Percentiles rank a stretch among this genome's conserved stretches.
Evolutionary conservation across 2,329 filamentous ascomycete species (phyloP).

Genomic region (Myriangium duriaei): DNA sequence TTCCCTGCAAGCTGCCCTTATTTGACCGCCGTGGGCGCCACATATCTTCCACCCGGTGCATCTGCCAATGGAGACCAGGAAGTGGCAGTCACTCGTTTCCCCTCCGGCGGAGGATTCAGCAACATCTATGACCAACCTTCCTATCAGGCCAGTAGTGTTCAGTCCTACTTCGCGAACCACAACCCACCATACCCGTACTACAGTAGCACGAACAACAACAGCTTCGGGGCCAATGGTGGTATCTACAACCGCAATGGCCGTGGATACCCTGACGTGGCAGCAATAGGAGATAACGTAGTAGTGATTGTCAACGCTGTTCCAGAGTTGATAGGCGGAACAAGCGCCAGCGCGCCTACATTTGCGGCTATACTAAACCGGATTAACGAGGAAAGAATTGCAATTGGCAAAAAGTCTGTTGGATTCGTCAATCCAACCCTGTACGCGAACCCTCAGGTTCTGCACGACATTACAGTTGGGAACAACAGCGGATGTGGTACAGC

Average conservation of each 20-base stretch:
- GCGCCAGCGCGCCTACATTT: conserved; percentile 17
- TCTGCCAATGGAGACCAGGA: conserved; percentile 25
- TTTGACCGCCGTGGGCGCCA: conserved; percentile 29
- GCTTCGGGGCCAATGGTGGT: conserved; percentile 15
- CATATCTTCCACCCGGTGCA: conserved; percentile 23
- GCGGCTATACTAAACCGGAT: conserved; percentile 18
- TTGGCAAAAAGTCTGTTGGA: conserved; percentile 18
- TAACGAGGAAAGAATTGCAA: conserved; percentile 19
- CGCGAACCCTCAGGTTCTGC: conserved; percentile 24
- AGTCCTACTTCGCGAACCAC: conserved; percentile 22
- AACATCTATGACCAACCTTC: conserved; percentile 21
- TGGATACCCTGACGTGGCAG: conserved; percentile 28
- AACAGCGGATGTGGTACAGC: conserved; percentile 23
- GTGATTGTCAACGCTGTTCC: conserved; percentile 19
- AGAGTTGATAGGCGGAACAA: conserved; percentile 17
- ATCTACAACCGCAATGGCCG: conserved; percentile 21
- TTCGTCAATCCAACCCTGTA: conserved; percentile 27
- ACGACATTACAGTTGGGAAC: conserved; percentile 25
- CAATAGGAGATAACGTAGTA: conserved; percentile 22
- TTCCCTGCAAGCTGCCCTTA: conserved; percentile 15
- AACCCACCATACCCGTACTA: conserved; percentile 19
- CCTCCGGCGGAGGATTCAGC: conserved; percentile 29
- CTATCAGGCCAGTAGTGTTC: conserved; percentile 29
- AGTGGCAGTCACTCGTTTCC: conserved; percentile 28
- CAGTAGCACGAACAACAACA: conserved; percentile 13